Conservation (phyloP, 768 basidiomycete genomes). For the Panaeolus papilionaceus region DNA sequence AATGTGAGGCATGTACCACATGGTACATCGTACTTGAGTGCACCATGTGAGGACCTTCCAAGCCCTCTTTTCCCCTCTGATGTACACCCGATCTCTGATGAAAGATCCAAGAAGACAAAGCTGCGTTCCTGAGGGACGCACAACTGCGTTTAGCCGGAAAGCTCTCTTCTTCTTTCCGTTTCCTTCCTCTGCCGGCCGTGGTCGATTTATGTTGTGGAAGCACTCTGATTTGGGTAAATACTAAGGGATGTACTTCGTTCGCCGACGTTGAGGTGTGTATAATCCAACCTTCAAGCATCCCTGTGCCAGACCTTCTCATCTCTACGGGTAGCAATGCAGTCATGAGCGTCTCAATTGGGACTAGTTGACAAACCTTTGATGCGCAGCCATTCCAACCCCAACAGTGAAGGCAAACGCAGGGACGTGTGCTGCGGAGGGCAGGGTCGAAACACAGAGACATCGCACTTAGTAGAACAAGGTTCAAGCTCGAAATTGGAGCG, state of each 20-base stretch:
- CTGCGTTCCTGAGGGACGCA: constrained; percentile 6
- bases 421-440: background rate
- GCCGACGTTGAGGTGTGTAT: background rate
- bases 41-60: constrained; percentile 14
- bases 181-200: constrained; percentile 9
- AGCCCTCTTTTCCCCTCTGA: constrained; percentile 11
- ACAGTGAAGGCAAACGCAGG: background rate
- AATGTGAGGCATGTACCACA: constrained; percentile 8
- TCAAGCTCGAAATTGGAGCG: background rate
- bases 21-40: constrained; percentile 9
- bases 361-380: background rate
- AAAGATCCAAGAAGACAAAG: constrained; percentile 9
- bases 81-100: constrained; percentile 1
- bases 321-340: background rate
- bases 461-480: background rate
- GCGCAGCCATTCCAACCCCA: background rate
- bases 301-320: background rate
- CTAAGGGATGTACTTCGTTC: background rate
- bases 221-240: background rate
- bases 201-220: background rate
- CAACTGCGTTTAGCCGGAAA: constrained; percentile 3
- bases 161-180: background rate
- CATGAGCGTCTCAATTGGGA: background rate
- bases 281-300: background rate
- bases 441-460: background rate